These are phyloP conservation scores for Corynespora cassiicola DNA, from an alignment of 2,329 filamentous ascomycete genomes.

Conservation along the genomic window DNA sequence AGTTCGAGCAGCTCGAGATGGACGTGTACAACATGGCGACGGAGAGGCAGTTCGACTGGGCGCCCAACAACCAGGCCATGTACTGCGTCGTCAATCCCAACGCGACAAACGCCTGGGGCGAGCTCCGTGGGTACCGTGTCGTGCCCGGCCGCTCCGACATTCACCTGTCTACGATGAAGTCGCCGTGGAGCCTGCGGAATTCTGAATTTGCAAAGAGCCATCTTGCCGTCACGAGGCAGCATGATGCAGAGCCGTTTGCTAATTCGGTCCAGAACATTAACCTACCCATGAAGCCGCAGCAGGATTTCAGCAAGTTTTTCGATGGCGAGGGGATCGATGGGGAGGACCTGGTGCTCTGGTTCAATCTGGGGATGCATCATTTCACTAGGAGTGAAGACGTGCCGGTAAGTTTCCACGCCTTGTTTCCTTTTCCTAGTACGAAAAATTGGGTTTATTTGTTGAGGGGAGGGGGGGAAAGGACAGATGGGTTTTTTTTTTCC, in stretches of 20 bases:
- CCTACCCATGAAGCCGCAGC: slow-evolving; percentile 48
- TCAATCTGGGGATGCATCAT: slow-evolving; percentile 59
- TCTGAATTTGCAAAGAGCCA: slow-evolving; percentile 46
- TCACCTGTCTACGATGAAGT: slow-evolving; percentile 45
- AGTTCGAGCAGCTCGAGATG: slow-evolving; percentile 37
- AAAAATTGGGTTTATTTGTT: too few species aligned
- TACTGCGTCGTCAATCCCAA: slow-evolving; percentile 61
- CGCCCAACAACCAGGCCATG: slow-evolving; percentile 52
- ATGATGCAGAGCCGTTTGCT: slow-evolving; percentile 53
- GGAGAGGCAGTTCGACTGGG: slow-evolving; percentile 59
- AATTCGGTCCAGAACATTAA: slow-evolving; percentile 46
- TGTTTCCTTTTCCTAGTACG: too few species aligned
- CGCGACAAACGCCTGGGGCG: slow-evolving; percentile 57
- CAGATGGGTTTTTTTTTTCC: too few species aligned
- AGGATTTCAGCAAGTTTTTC: slow-evolving; percentile 60
- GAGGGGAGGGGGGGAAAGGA: too few species aligned
- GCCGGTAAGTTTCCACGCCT: slow-evolving; percentile 6
- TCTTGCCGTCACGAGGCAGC: slow-evolving; percentile 51
- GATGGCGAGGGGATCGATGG: slow-evolving; percentile 52
- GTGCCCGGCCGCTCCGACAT: slow-evolving; percentile 25
- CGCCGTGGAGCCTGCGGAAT: slow-evolving; percentile 44
- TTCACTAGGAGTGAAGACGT: slow-evolving; percentile 6
- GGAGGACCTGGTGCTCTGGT: slow-evolving; percentile 54
- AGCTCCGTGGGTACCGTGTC: slow-evolving; percentile 60
- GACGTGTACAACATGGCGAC: slow-evolving; percentile 38